Evolutionary conservation across 2,329 filamentous ascomycete genomes (phyloP), one percentile per base, ranked within the genome.

Genomic region (Sporothrix protearum): DNA sequence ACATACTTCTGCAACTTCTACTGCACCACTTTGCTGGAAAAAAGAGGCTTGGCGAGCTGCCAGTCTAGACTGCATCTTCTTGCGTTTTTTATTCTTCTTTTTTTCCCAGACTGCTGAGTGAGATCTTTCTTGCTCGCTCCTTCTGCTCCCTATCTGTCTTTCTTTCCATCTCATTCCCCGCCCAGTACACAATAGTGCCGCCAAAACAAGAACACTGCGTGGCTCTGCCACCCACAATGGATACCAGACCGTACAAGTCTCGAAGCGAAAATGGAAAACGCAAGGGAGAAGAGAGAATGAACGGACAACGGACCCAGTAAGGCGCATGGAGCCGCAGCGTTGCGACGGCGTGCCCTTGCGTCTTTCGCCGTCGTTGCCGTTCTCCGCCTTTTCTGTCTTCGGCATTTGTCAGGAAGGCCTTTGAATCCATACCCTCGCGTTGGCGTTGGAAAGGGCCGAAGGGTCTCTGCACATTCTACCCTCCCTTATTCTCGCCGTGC

Each of bases 161-260:
- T 25, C 16, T 19, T 30, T 12, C 16, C 4, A 25, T 39, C 14
- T 19, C 42, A 28, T 42, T 66, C 36, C 19, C 57, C 19, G 36
- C 22, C 16, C 30, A 61, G 47, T 47, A 66, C 36, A 22, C 39
- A 45, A 66, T 63, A 42, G 57, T 61, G 33, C 57, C 49, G 9
- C 49, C 49, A 53, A 22, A 36, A 53, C n/a, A 22, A 25, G 49
- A 5, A 61, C 22, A 47, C 61, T 39, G 61, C 61, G 61, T 66
- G 61, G 61, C 61, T n/a, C 61, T 47, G 61, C 61, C 61, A 66
- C 30, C 61, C 61, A 66, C 61, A 47, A 66, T 45, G 7, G 19
- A 39, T 19, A 42, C 59, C 59, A 63, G 14, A 61, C 19, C 10
- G 30, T 33, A 25, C 57, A 22, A 39, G n/a, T 7, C 10, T 19